A percentile compares a stretch with the other conserved stretches of the same genome.
Evolutionary conservation across 2,329 filamentous ascomycete genomes (phyloP).

Genomic region (Fusarium pininemorale): DNA sequence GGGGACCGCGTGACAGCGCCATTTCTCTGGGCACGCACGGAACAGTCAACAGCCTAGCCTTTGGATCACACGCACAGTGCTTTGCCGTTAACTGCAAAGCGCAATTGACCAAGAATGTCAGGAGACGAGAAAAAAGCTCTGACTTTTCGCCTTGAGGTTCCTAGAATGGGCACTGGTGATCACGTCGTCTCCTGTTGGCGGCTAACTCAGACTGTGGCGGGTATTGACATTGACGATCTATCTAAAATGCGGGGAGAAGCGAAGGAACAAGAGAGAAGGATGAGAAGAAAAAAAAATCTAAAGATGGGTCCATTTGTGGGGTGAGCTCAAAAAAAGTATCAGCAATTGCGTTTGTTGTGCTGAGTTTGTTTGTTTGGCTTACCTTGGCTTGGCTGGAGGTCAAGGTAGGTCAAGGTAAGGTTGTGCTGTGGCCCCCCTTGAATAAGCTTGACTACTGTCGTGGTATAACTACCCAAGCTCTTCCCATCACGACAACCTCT

Average conservation of each 20-base stretch:
- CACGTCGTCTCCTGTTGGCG: not conserved
- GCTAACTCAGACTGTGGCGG: not conserved
- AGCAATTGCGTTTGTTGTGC: constrained; percentile 25
- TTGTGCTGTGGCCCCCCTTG: not conserved
- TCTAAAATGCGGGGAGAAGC: constrained; percentile 36
- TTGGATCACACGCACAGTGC: constrained; percentile 36
- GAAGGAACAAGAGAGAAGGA: not conserved
- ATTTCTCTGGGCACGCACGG: constrained; percentile 16
- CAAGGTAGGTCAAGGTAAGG: constrained; percentile 16
- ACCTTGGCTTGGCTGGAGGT: not conserved
- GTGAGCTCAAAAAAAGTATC: constrained; percentile 30
- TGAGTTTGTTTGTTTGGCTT: not conserved
- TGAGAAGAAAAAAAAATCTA: not conserved
- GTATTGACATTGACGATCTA: constrained; percentile 5
- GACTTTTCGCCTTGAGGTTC: not conserved
- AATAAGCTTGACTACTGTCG: not conserved
- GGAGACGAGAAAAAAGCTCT: not conserved
- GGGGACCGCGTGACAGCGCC: constrained; percentile 41
- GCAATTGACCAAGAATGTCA: constrained; percentile 4
- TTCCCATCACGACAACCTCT: constrained; percentile 35
- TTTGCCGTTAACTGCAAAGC: constrained; percentile 45
- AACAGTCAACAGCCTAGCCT: not conserved
- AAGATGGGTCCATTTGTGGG: constrained; percentile 36
- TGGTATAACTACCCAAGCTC: constrained; percentile 38
- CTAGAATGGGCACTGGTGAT: not conserved